Base-by-base conservation (phyloP, 257 asterid species). In the Fraxinus anomala region DNA sequence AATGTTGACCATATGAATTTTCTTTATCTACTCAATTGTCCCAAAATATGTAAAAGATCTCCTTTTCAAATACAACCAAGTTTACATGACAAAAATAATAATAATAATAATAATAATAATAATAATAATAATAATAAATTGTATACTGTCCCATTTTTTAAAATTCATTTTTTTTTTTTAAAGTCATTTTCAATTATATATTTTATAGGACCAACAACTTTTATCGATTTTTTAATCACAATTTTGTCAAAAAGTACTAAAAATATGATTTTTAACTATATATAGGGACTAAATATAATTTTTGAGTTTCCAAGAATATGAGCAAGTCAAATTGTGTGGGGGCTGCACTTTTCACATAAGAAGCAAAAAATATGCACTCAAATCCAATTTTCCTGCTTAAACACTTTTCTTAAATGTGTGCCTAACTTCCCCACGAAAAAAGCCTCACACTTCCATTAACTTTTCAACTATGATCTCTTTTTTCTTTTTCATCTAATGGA, bases 401-500 rank as follows among this genome's bases (percentile, higher is more conserved):
- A 30, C 78, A 71, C 82, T 83, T 87, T 83, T 86, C 89, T 85
- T 80, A 69, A 73, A 17, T 72, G 61, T 73, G 75, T 79, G 88
- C 91, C 90, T 80, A 83, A 87, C 93, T 83, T 82, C 65, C 79
- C 78, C 82, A 67, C 70, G 61, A 77, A 81, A 76, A 61, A 65
- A 36, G 73, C 54, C 79, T 72, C 72, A 79, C 85, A 76, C 83
- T 84, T 84, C 76, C 84, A 90, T 77, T 66, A 74, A 84, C 85
- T 73, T 73, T 83, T 71, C 89, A 82, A 37, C 83, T 78, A 83
- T 73, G 56, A 68, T 61, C 65, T 66, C 19, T 14, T 21, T 54
- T n/a, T n/a, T n/a, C 6, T 65, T 83, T 39, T 68, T 76, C 80
- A 80, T 65, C 23, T 77, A 17, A 11, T 75, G 74, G 30, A 33